Evolutionary conservation across 2,329 filamentous ascomycete species (phyloP), one percentile per base, ranked within the genome.

Genomic region (Talaromyces sp.): DNA sequence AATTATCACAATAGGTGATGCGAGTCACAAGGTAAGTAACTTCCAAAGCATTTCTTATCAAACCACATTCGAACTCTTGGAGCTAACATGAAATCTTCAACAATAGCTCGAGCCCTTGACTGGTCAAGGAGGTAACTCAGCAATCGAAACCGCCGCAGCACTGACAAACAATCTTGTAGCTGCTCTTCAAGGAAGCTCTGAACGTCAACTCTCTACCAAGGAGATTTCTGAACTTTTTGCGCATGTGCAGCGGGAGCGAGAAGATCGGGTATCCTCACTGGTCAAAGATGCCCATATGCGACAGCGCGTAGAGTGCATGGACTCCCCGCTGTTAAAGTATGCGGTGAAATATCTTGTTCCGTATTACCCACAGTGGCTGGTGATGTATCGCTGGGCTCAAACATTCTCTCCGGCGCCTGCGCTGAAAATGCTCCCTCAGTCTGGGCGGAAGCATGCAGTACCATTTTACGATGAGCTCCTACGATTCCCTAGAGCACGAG

Each of bases 141-240:
- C 63, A n/a, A 62, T 66, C 10, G 65, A 66, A 53, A 65, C 65
- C 24, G 60, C 65, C 2, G 65, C 65, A 11, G 56, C 64, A n/a
- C 54, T 66, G 14, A 58, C 55, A 3, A 66, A 66, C 32, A 53
- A 66, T 50, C 58, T 66, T 9, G 41, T 61, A 14, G 19, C 59
- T 3, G 55, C 61, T 63, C 43, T 49, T 19, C n/a, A 24, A 21
- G 17, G 21, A 19, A 4, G 43, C 21, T 10, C 43, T 21, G n/a
- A 4, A 19, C n/a, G n/a, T 21, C n/a, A 13, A 13, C 21, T 24
- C 8, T 21, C 43, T 49, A 21, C n/a, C 43, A 13, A 5, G 17
- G 43, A 49, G 7, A 24, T 49, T 49, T 19, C n/a, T 8, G 4
- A 8, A 21, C n/a, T 49, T 21, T 49, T 49, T 49, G n/a, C n/a